Evolutionary conservation across 192 early-diverging fungal species (phyloP).

Genomic region (Dissophora ornata): DNA sequence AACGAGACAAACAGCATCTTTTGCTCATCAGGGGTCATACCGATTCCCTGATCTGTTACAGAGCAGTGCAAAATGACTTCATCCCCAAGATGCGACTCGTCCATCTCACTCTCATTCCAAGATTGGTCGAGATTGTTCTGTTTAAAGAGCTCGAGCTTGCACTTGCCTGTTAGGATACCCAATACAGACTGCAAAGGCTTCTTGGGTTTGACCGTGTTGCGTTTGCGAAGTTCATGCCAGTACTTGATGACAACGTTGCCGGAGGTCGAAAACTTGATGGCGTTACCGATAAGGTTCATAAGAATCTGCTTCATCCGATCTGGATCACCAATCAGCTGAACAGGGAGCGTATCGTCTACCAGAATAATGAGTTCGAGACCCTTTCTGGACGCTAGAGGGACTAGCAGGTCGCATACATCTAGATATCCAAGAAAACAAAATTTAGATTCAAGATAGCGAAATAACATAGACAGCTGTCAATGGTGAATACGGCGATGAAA

Average conservation of each 20-base stretch:
- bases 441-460: neutral
- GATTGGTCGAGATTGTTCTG: neutral
- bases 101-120: constrained; percentile 5
- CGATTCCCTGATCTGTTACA: constrained; percentile 43
- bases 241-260: constrained; percentile 44
- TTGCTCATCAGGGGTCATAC: constrained; percentile 47
- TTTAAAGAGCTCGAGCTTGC: neutral
- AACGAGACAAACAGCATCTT: constrained; percentile 53
- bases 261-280: constrained; percentile 67
- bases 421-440: too few species aligned
- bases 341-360: constrained; percentile 68
- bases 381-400: constrained; percentile 72
- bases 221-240: constrained; percentile 32
- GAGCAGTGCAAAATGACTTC: constrained; percentile 38
- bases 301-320: constrained; percentile 76
- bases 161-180: constrained; percentile 1
- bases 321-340: constrained; percentile 72
- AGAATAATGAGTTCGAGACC: constrained; percentile 65
- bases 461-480: neutral
- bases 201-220: constrained; percentile 1
- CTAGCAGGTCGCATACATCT: constrained; percentile 68
- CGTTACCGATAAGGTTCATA: constrained; percentile 80
- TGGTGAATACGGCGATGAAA: too few species aligned
- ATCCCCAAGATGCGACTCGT: constrained; percentile 16
- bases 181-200: constrained; percentile 2